phyloP scores from a whole-genome alignment of 2,329 filamentous ascomycete species.

The Colletotrichum sojae region DNA sequence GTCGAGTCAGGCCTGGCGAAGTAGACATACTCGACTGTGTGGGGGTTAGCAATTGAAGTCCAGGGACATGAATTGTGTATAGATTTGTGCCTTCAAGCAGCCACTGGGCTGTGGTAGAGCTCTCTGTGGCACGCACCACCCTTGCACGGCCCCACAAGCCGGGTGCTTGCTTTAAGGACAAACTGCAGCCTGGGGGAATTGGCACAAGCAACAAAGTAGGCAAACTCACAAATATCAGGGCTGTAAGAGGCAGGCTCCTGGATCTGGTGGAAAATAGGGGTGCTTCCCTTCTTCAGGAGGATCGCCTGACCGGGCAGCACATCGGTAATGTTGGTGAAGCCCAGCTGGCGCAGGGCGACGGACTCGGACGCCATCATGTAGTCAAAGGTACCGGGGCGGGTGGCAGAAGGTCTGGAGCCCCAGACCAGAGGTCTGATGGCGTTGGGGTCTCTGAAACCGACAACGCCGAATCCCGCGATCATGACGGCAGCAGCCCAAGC shows the following conservation, averaged over 20 bases:
- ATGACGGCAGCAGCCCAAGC: conserved; percentile 87
- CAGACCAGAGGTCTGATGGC: conserved; percentile 88
- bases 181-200: neutral
- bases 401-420: conserved; percentile 79
- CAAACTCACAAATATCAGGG: conserved; percentile 82
- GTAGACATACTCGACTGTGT: conserved; percentile 84
- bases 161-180: neutral
- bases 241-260: conserved; percentile 78
- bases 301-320: conserved; percentile 88
- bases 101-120: too few relatives aligned
- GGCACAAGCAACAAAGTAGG: conserved; percentile 10
- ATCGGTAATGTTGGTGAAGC: conserved; percentile 82
- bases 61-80: neutral
- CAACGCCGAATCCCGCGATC: conserved; percentile 84
- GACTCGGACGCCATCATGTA: conserved; percentile 95
- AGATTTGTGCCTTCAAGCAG: too few relatives aligned
- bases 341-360: conserved; percentile 85
- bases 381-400: conserved; percentile 75
- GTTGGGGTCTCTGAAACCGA: conserved; percentile 77
- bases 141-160: neutral
- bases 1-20: conserved; percentile 85
- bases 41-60: neutral
- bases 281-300: conserved; percentile 83
- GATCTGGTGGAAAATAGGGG: conserved; percentile 83
- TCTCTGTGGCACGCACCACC: too few relatives aligned